phyloP scores from a whole-genome alignment of 805 yeast species.

The Wickerhamiella dianesei region DNA sequence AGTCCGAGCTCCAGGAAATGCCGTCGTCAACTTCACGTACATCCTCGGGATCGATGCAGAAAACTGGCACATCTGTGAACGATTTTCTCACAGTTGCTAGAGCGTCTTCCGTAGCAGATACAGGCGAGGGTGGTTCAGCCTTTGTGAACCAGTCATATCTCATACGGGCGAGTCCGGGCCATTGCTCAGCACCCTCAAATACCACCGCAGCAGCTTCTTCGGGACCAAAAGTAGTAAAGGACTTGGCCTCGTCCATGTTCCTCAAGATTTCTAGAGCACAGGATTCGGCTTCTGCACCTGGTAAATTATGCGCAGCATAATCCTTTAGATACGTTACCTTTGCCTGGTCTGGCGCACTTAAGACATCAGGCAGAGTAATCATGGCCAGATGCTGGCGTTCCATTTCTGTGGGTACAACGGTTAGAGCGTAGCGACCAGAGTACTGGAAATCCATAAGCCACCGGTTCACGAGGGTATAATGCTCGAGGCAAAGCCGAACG shows the following conservation, averaged over 20 bases:
- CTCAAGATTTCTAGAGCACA: conserved; percentile 12
- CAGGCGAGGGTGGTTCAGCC: background rate
- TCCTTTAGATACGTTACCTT: conserved; percentile 8
- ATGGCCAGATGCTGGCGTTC: conserved; percentile 6
- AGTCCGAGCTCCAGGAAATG: conserved; percentile 32
- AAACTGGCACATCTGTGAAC: conserved; percentile 27
- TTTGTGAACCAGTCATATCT: conserved; percentile 1
- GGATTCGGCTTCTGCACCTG: conserved; percentile 8
- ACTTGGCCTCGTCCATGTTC: background rate
- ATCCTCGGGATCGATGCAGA: conserved; percentile 65
- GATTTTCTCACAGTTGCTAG: conserved; percentile 2
- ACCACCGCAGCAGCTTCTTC: conserved; percentile 11
- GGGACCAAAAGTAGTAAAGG: conserved; percentile 2
- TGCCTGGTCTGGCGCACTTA: background rate
- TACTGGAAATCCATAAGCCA: conserved; percentile 4
- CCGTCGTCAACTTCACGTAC: conserved; percentile 96
- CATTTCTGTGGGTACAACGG: conserved; percentile 6
- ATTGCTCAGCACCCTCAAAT: background rate
- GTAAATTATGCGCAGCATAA: conserved; percentile 15
- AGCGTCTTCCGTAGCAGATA: conserved; percentile 2
- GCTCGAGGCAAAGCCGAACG: conserved; percentile 12
- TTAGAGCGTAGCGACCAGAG: conserved; percentile 6
- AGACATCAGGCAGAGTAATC: background rate
- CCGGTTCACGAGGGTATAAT: conserved; percentile 10
- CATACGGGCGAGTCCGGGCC: background rate